These are phyloP conservation scores for Penicillium soppii DNA, from an alignment of 495 filamentous ascomycete species.

Conservation along the genomic window DNA sequence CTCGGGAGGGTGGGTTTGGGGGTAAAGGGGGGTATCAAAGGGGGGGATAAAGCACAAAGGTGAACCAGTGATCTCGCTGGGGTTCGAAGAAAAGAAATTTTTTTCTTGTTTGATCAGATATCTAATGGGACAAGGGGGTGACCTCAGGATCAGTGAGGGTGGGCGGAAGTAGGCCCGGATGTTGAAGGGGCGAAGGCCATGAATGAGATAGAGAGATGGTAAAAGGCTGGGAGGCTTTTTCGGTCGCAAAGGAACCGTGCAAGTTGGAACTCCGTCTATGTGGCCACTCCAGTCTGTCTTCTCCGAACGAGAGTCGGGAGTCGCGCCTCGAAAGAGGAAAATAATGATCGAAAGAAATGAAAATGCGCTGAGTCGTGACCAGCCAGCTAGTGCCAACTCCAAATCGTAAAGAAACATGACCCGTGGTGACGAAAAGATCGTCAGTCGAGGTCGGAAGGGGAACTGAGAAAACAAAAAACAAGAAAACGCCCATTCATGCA, in stretches of 20 bases:
- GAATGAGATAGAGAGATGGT: not conserved
- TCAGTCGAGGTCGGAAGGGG: conserved; percentile 22
- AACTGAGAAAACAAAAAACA: conserved; percentile 20
- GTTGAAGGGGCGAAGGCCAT: conserved; percentile 5
- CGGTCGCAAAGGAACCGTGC: conserved; percentile 10
- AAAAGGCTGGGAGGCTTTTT: conserved; percentile 11
- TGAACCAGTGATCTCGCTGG: conserved; percentile 20
- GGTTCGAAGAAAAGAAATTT: conserved; percentile 21
- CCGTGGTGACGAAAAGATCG: conserved; percentile 25
- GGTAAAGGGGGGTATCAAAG: conserved; percentile 28
- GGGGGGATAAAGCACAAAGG: conserved; percentile 16
- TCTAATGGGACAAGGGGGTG: conserved; percentile 25
- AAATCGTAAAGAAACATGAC: conserved; percentile 29
- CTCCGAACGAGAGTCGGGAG: conserved; percentile 8
- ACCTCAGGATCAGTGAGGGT: conserved; percentile 1
- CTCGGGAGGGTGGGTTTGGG: too few species aligned
- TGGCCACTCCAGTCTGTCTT: conserved; percentile 7
- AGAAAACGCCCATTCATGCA: conserved; percentile 50
- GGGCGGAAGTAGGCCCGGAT: conserved; percentile 32
- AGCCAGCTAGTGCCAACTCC: conserved; percentile 41
- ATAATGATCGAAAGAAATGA: conserved; percentile 12
- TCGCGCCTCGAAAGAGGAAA: conserved; percentile 10
- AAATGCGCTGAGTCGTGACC: conserved; percentile 34
- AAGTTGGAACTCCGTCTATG: conserved; percentile 10
- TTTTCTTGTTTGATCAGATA: conserved; percentile 29